A percentile compares a stretch with the other conserved stretches of the same genome.
Evolutionary conservation across 2,329 filamentous ascomycete species (phyloP).

Genomic region (Chrysoporthe deuterocubensis): DNA sequence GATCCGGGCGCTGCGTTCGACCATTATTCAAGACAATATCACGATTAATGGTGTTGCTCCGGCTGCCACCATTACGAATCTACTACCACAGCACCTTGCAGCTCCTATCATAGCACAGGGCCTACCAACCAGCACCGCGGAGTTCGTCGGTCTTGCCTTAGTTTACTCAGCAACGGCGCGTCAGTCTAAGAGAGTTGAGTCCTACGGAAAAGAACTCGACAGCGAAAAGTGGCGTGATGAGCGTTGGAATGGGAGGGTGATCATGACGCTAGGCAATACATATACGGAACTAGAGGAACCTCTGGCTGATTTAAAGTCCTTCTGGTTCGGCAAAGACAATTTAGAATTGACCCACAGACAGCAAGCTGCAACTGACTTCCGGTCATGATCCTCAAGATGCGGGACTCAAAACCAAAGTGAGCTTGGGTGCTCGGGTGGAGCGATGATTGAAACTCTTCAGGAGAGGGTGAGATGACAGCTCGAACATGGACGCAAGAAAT

Average conservation of each 20-base stretch:
- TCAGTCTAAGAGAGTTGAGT: conserved; percentile 38
- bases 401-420: too few relatives aligned
- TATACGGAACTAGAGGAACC: conserved; percentile 43
- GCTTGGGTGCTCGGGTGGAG: too few relatives aligned
- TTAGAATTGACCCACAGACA: conserved; percentile 35
- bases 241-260: conserved; percentile 42
- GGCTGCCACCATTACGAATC: conserved; percentile 39
- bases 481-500: too few relatives aligned
- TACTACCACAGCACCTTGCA: conserved; percentile 39
- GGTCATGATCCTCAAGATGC: background rate
- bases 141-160: conserved; percentile 41
- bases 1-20: conserved; percentile 39
- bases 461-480: too few relatives aligned
- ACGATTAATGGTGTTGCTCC: conserved; percentile 47
- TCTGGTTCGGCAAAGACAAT: conserved; percentile 42
- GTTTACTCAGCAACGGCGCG: conserved; percentile 43
- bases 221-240: conserved; percentile 34
- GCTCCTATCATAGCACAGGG: conserved; percentile 38
- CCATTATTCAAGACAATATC: conserved; percentile 33
- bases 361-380: conserved; percentile 38
- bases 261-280: conserved; percentile 40
- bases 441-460: too few relatives aligned
- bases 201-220: conserved; percentile 35
- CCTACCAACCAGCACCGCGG: conserved; percentile 39
- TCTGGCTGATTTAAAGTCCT: conserved; percentile 30